phyloP scores from a whole-genome alignment of 306 rosid species.

The Citrullus amarus region DNA sequence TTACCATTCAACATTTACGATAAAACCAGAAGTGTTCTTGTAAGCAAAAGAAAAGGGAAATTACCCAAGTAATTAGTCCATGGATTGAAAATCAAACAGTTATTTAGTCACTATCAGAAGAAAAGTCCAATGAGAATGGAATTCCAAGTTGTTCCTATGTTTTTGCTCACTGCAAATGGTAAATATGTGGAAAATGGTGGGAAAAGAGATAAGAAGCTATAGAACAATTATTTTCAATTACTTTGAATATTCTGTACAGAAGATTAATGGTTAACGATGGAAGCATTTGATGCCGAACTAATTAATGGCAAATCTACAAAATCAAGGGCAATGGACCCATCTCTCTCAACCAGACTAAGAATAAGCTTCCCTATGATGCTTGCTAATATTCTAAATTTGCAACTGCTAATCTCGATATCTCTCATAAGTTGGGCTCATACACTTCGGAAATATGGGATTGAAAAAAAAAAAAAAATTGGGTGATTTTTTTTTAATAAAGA shows the following conservation, averaged over 20 bases:
- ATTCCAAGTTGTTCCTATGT: not conserved
- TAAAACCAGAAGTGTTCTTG: not conserved
- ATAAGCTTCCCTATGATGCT: not conserved
- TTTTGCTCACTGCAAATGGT: not conserved
- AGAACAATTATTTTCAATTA: conserved; percentile 2
- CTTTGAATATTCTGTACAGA: conserved; percentile 4
- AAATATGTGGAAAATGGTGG: not conserved
- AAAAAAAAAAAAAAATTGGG: not conserved
- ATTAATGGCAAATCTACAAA: conserved; percentile 6
- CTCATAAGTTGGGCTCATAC: not conserved
- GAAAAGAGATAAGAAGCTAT: not conserved
- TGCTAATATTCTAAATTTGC: not conserved
- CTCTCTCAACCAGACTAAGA: conserved; percentile 1
- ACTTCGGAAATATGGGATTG: not conserved
- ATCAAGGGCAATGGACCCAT: conserved; percentile 5
- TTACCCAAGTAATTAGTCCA: not conserved
- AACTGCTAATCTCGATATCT: not conserved
- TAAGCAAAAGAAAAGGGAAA: not conserved
- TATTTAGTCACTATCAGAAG: not conserved
- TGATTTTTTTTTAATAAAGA: not conserved
- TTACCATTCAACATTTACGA: not conserved
- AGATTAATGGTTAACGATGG: conserved; percentile 4
- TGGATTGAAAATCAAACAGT: not conserved
- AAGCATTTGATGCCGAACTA: not conserved
- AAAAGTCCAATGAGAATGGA: not conserved